Evolutionary conservation across 2,329 filamentous ascomycete genomes (phyloP).

Genomic region (Arthrinium phaeospermum): DNA sequence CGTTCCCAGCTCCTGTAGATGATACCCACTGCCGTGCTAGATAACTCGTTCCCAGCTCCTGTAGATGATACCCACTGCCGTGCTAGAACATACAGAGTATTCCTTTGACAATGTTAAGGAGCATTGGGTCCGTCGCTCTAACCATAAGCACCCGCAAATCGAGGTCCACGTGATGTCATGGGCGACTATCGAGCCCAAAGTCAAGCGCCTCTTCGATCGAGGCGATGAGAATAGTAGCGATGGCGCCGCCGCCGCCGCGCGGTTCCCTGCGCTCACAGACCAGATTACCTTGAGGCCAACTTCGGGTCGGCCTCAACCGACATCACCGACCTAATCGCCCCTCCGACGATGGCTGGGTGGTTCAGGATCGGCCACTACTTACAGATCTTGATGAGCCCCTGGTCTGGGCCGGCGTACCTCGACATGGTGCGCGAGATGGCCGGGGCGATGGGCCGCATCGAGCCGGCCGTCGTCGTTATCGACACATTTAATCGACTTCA

Average conservation of each 20-base stretch:
- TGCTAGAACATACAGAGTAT: not conserved
- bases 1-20: not conserved
- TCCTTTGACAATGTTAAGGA: not conserved
- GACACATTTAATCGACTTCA: not conserved
- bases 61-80: not conserved
- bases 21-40: not conserved
- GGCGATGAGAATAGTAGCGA: not conserved
- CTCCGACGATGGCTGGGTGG: not conserved
- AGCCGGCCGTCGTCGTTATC: slow-evolving; percentile 12
- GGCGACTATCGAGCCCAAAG: not conserved
- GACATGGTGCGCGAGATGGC: not conserved
- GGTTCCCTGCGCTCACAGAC: not conserved
- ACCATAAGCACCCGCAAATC: not conserved
- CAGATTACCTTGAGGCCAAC: not conserved
- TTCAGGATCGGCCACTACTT: not conserved
- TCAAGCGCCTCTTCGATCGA: not conserved
- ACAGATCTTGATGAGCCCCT: not conserved
- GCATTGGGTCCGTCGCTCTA: not conserved
- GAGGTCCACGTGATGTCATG: not conserved
- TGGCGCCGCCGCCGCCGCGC: not conserved
- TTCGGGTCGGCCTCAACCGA: not conserved
- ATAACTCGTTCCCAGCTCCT: not conserved
- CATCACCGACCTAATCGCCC: not conserved
- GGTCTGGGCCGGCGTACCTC: not conserved
- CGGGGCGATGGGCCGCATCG: not conserved